phyloP scores from a whole-genome alignment of 176 grass and related monocot genomes.

The Musa troglodytarum region DNA sequence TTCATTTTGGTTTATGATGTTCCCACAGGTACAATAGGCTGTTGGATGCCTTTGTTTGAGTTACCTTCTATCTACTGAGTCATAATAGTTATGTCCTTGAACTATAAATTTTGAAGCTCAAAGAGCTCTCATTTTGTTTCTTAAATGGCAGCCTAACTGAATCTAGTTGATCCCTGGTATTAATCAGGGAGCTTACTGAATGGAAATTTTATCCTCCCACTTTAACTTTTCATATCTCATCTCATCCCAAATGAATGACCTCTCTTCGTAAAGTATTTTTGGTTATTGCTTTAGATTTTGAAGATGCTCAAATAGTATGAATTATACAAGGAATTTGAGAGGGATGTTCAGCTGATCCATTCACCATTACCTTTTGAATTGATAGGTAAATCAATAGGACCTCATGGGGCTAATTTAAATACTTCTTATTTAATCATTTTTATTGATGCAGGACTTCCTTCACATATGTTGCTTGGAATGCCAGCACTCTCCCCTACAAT shows the following conservation, averaged over 20 bases:
- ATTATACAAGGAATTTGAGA: neutral
- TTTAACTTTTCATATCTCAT: neutral
- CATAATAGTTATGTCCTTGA: too few relatives aligned
- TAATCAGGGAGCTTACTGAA: too few relatives aligned
- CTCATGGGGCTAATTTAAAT: neutral
- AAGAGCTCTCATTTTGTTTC: too few relatives aligned
- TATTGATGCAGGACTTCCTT: slow-evolving; percentile 52
- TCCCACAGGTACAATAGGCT: too few relatives aligned
- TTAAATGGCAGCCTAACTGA: too few relatives aligned
- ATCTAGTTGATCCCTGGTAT: neutral
- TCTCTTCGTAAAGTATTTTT: neutral
- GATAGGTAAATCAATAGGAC: neutral
- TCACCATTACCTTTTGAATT: neutral
- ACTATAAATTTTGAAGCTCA: too few relatives aligned
- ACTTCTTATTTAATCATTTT: slow-evolving; percentile 2
- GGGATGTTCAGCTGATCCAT: neutral
- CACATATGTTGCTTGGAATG: slow-evolving; percentile 79
- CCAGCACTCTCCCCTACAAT: slow-evolving; percentile 91
- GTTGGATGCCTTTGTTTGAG: too few relatives aligned
- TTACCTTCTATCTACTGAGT: too few relatives aligned
- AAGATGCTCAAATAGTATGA: neutral
- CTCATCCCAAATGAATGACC: neutral
- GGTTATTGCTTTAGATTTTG: neutral
- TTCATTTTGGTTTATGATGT: too few relatives aligned
- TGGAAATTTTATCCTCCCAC: too few relatives aligned